Evolutionary conservation across 2,329 filamentous ascomycete species (phyloP).

Genomic region (Sordariomycetes sp.): DNA sequence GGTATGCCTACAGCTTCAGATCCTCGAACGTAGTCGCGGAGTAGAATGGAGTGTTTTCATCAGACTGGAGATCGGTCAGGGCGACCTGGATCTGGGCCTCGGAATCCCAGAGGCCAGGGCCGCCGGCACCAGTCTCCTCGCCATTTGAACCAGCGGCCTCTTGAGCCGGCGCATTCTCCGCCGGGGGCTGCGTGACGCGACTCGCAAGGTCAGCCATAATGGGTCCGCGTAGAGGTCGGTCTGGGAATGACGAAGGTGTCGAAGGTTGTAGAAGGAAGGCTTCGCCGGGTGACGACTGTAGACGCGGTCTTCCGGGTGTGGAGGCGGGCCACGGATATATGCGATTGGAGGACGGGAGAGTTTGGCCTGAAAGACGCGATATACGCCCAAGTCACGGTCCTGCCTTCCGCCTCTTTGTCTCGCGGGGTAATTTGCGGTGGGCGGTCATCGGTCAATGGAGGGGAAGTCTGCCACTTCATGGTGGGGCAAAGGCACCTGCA

Average conservation of each 20-base stretch:
- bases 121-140: slow-evolving; percentile 24
- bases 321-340: background rate
- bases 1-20: slow-evolving; percentile 58
- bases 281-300: background rate
- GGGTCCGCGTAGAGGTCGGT: slow-evolving; percentile 7
- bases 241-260: background rate
- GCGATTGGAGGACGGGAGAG: background rate
- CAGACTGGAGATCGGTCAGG: slow-evolving; percentile 75
- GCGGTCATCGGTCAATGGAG: background rate
- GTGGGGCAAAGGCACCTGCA: background rate
- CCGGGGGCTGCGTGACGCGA: slow-evolving; percentile 32
- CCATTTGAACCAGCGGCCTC: background rate
- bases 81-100: slow-evolving; percentile 87
- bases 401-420: background rate
- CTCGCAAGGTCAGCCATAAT: slow-evolving; percentile 35
- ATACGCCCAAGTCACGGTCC: background rate
- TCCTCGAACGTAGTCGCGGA: slow-evolving; percentile 78
- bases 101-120: slow-evolving; percentile 51
- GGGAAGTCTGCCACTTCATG: background rate
- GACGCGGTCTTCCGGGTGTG: background rate
- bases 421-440: background rate
- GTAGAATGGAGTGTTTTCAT: slow-evolving; percentile 76
- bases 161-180: background rate
- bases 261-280: background rate
- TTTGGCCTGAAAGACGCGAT: background rate